Base-by-base conservation (phyloP, 495 filamentous ascomycete species). In the Hypoxylon lienhwacheense region DNA sequence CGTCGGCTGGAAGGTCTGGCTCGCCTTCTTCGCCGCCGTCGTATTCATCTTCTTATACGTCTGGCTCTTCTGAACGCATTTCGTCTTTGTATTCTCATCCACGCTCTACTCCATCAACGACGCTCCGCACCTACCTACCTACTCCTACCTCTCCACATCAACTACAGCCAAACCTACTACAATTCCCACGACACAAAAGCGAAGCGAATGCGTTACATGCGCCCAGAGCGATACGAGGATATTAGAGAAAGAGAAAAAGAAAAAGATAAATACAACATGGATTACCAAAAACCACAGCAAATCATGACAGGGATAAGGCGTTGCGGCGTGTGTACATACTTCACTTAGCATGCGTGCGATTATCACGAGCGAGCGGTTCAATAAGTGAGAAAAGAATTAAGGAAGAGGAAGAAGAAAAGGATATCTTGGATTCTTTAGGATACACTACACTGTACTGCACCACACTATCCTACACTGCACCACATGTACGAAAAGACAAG, bases 1-100 rank as follows among this genome's bases (percentile, higher is more conserved):
- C 2, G 84, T 98, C 20, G 87, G 90, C 53, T 98, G 93, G 93
- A 88, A 81, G 71, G 88, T 91, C 19, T 98, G 95, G 93, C 65
- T 95, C 37, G 77, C 70, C 14, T 97, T 98, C 71, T 95, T 98
- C 63, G 72, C 78, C 24, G 84, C 83, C 2, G 89, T 98, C 15
- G 81, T 85, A 47, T 58, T 89, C 11, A 52, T 96, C 40, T 98
- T 98, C 71, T 78, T 82, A 52, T 98, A 88, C 63, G 93, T 98
- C 46, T 96, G 93, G 91, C 69, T 96, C 36, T 91, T 85, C 65
- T 87, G 69, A 70, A n/a, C n/a, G n/a, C n/a, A n/a, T n/a, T n/a
- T n/a, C n/a, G n/a, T n/a, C 31, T 33, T 40, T 29, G n/a, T 24
- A 12, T 34, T 25, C 43, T 28, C 7, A 25, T 20, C 25, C 47